Conservation (phyloP, 257 asterid species). For the Salvia miltiorrhiza region DNA sequence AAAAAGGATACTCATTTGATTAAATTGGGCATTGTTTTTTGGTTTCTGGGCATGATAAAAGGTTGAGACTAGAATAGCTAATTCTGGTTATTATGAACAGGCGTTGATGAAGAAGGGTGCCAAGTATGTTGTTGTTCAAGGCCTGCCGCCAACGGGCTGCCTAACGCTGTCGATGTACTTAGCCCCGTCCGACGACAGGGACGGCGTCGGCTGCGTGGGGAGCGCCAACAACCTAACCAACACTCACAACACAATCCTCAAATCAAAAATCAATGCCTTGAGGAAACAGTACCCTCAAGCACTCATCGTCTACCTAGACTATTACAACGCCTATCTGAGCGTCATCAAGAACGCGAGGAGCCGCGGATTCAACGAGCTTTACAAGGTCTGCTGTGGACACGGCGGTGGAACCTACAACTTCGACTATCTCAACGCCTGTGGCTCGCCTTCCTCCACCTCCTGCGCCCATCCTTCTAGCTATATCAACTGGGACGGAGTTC, state of each 20-base stretch:
- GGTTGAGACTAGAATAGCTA: too few relatives aligned
- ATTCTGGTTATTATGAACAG: slow-evolving; percentile 22
- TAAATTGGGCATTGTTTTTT: too few relatives aligned
- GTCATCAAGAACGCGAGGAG: slow-evolving; percentile 37
- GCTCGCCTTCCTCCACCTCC: slow-evolving; percentile 46
- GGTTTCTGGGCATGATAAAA: too few relatives aligned
- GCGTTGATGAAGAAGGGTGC: slow-evolving; percentile 63
- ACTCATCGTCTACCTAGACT: slow-evolving; percentile 57
- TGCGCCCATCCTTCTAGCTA: slow-evolving; percentile 60
- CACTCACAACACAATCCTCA: slow-evolving; percentile 57
- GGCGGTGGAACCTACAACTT: slow-evolving; percentile 53
- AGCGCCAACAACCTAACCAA: slow-evolving; percentile 39
- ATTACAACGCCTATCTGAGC: slow-evolving; percentile 44
- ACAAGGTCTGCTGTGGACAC: slow-evolving; percentile 69
- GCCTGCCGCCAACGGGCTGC: slow-evolving; percentile 93
- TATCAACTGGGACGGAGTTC: slow-evolving; percentile 93
- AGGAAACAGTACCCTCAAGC: slow-evolving; percentile 47
- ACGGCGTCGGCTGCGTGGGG: slow-evolving; percentile 52
- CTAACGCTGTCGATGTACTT: slow-evolving; percentile 55
- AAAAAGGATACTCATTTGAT: too few relatives aligned
- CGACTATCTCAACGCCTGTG: slow-evolving; percentile 50
- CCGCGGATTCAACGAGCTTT: slow-evolving; percentile 57
- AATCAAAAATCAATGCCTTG: slow-evolving; percentile 35
- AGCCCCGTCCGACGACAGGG: slow-evolving; percentile 52
- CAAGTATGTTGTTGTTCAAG: slow-evolving; percentile 68